Evolutionary conservation across 2,329 filamentous ascomycete genomes (phyloP), one percentile per base, ranked within the genome.

Genomic region (Epichloe uncinata): DNA sequence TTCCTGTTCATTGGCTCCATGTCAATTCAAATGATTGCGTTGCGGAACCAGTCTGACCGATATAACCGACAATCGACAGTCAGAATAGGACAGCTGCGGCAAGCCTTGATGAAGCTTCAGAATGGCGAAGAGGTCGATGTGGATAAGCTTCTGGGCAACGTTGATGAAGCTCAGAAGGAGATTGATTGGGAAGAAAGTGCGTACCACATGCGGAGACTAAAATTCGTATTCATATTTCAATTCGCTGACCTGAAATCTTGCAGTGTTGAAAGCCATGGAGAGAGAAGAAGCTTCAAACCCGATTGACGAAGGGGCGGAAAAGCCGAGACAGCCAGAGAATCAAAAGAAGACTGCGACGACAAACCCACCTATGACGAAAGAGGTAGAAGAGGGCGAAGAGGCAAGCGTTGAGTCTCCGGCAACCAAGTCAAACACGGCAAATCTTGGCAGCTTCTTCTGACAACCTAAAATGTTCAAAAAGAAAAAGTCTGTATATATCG

Each of bases 1-100:
- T 89, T 89, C 60, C 72, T 89, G 40, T 75, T 97, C 55, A 91
- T 97, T 55, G 94, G 94, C 4, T 95, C 88, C 54, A 95, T 96
- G 74, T 87, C 91, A 13, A 96, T 98, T 58, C 87, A 96, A 60
- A 86, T 93, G 75, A 84, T 98, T 61, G 75, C 82, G 36, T 65
- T 97, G 59, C 84, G 83, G 59, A 86, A 85, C 58, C 83, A 90
- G 47, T 85, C 82, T 61, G 73, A 76, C 34, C 79, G 82, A 9
- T 90, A 85, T 58, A 79, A 75, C 61, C 80, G 90, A 47, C 81
- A 82, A 57, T 83, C 89, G 5, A 86, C 95, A 57, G 81, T 86
- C 6, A 84, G 86, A 62, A 85, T 98, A 54, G 77, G 75, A 3
- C 62, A 88, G 33, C 67, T 98, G 52, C 78, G 79, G 38, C 91